Percentiles rank a stretch among this genome's conserved stretches.
Evolutionary conservation across 768 basidiomycete species (phyloP).

Genomic region (Auricularia sp.): DNA sequence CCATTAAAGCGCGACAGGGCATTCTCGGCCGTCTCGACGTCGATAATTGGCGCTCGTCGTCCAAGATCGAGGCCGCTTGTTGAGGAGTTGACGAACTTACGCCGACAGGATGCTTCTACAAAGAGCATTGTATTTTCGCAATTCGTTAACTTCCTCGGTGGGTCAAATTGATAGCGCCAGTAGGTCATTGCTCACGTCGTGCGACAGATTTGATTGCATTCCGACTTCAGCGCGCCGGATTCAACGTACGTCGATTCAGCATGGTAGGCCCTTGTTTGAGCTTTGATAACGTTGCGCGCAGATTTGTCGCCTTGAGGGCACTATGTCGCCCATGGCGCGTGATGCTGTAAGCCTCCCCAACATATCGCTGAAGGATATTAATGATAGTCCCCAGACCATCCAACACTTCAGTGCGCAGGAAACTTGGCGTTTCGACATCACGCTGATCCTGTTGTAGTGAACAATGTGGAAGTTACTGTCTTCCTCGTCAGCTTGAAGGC

Average conservation of each 20-base stretch:
- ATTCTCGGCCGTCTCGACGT: conserved; percentile 87
- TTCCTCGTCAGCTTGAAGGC: conserved; percentile 95
- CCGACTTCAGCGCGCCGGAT: conserved; percentile 84
- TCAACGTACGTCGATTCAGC: conserved; percentile 45
- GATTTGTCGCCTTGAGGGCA: conserved; percentile 92
- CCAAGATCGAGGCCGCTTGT: conserved; percentile 95
- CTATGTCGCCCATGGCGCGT: conserved; percentile 93
- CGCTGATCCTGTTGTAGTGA: conserved; percentile 43
- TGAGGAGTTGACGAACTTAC: conserved; percentile 82
- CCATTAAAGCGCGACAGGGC: conserved; percentile 58
- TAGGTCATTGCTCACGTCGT: not conserved
- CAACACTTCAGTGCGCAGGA: conserved; percentile 74
- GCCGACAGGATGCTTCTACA: conserved; percentile 76
- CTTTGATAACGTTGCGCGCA: conserved; percentile 21
- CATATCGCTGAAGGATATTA: not conserved
- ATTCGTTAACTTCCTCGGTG: conserved; percentile 72
- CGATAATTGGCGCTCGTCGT: conserved; percentile 87
- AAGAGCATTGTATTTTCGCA: conserved; percentile 97
- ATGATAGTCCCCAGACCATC: conserved; percentile 41
- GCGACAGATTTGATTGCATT: conserved; percentile 78
- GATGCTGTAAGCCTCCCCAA: conserved; percentile 39
- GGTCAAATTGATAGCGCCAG: not conserved
- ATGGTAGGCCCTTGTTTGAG: not conserved
- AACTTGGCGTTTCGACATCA: not conserved
- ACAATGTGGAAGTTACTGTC: conserved; percentile 89